These are phyloP conservation scores for Aspergillus sp. DNA, from an alignment of 2,329 filamentous ascomycete species.

Conservation along the genomic window DNA sequence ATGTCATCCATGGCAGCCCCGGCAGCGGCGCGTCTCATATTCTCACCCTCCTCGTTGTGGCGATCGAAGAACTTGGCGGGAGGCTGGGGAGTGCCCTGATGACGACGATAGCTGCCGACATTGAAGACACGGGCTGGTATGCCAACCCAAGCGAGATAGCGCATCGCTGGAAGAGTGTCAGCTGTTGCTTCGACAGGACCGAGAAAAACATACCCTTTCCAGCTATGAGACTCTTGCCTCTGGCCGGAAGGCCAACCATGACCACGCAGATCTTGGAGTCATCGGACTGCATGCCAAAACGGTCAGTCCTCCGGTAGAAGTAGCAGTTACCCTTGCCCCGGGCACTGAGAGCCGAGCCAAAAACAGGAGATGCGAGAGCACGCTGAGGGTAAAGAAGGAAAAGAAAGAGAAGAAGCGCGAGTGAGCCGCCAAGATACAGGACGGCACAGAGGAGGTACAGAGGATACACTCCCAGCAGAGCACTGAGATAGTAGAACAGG, in stretches of 20 bases:
- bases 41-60: conserved; percentile 80
- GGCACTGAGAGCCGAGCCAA: conserved; percentile 3
- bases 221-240: conserved; percentile 95
- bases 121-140: conserved; percentile 94
- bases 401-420: conserved; percentile 1
- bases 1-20: conserved; percentile 90
- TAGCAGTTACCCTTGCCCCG: conserved; percentile 4
- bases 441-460: conserved; percentile 1
- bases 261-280: conserved; percentile 96
- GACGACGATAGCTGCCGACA: conserved; percentile 85
- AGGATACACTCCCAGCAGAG: conserved; percentile 1
- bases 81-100: conserved; percentile 74
- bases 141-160: conserved; percentile 94
- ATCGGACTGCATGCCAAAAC: conserved; percentile 62
- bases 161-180: conserved; percentile 52
- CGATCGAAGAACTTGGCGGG: conserved; percentile 93
- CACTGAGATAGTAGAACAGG: neutral
- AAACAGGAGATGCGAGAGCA: conserved; percentile 1
- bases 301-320: conserved; percentile 37
- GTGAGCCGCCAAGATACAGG: conserved; percentile 3
- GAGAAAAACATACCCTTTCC: conserved; percentile 66
- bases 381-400: neutral
- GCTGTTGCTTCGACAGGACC: neutral
- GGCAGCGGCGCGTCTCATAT: conserved; percentile 75
- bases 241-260: conserved; percentile 92